phyloP scores from a whole-genome alignment of 75 land plant species.

The Pinus tabuliformis region DNA sequence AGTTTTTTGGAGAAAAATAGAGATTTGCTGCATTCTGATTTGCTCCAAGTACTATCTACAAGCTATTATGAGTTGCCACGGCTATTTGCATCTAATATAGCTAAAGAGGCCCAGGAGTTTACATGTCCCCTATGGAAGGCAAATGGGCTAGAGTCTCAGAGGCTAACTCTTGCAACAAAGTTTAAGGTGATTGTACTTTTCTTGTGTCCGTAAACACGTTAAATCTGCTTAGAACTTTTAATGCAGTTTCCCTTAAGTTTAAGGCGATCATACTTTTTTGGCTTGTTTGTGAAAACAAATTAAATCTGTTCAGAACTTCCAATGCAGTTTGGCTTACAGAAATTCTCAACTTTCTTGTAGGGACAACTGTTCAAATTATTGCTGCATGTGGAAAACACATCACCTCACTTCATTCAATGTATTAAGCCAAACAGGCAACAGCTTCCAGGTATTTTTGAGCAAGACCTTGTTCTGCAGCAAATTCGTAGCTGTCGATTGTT shows the following conservation, averaged over 20 bases:
- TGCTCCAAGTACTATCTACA: constrained; percentile 73
- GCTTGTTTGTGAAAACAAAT: no score
- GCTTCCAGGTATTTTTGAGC: constrained; percentile 69
- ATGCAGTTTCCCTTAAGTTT: no score
- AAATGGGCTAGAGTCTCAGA: constrained; percentile 81
- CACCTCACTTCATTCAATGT: constrained; percentile 94
- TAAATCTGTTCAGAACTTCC: no score
- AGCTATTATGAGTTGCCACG: constrained; percentile 67
- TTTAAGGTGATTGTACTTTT: constrained; percentile 68
- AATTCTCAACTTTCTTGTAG: constrained; percentile 22
- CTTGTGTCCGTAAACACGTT: background rate
- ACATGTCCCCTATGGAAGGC: constrained; percentile 40
- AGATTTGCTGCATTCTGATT: constrained; percentile 80
- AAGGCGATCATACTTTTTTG: no score
- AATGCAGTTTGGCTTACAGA: background rate
- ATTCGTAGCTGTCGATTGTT: constrained; percentile 92
- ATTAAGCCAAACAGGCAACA: constrained; percentile 92
- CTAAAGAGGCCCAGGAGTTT: constrained; percentile 46
- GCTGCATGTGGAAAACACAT: constrained; percentile 84
- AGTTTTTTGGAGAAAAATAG: constrained; percentile 97
- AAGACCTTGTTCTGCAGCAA: constrained; percentile 87
- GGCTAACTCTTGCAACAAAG: constrained; percentile 83
- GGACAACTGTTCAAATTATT: constrained; percentile 85
- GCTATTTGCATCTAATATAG: constrained; percentile 68
- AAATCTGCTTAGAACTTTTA: no score